These are phyloP conservation scores for Neospora caninum DNA, from an alignment of 169 alveolate species.

Conservation along the genomic window DNA sequence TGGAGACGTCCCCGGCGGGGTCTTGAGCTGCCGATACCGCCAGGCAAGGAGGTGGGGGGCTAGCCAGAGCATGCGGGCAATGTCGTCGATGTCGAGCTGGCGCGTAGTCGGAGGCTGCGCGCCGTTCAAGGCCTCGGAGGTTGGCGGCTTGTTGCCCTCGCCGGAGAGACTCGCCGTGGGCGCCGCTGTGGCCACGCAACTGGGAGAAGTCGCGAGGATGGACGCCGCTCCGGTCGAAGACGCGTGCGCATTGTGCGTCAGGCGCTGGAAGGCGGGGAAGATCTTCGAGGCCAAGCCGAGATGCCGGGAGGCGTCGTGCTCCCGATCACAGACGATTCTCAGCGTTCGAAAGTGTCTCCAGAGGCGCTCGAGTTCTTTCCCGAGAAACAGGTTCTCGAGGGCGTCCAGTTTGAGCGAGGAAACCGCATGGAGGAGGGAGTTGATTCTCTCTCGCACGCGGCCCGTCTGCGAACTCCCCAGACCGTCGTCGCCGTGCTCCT, in stretches of 20 bases:
- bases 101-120: not conserved
- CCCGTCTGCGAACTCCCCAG: not conserved
- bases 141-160: not conserved
- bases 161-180: not conserved
- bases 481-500: not conserved
- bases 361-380: not conserved
- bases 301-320: not conserved
- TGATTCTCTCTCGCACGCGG: not conserved
- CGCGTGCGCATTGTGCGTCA: not conserved
- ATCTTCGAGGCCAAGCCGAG: not conserved
- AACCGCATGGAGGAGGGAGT: not conserved
- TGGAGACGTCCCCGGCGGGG: not conserved
- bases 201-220: not conserved
- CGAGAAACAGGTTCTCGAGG: not conserved
- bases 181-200: not conserved
- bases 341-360: not conserved
- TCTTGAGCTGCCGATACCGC: not conserved
- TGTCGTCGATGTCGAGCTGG: not conserved
- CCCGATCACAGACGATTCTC: constrained; percentile 6
- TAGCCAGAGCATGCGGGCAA: constrained; percentile 22
- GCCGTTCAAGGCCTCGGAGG: not conserved
- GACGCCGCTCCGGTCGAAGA: not conserved
- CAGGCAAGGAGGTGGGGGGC: constrained; percentile 32
- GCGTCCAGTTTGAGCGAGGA: not conserved
- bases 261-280: constrained; percentile 8